These are phyloP conservation scores for Stereocaulon alpinum DNA, from an alignment of 495 filamentous ascomycete genomes.

Conservation along the genomic window DNA sequence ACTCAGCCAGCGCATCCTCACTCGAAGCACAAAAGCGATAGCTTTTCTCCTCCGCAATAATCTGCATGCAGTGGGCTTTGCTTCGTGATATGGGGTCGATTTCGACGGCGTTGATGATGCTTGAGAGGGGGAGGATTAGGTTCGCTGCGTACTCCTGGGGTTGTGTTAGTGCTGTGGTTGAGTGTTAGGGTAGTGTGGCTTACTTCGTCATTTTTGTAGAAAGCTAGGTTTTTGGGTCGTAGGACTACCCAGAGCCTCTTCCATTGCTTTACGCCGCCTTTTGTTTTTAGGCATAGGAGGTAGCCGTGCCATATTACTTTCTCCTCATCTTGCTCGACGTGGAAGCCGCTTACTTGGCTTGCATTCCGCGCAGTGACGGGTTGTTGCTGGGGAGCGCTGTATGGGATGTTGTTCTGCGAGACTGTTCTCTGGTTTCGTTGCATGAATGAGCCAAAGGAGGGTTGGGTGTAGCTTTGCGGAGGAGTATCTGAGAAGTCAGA, in stretches of 20 bases:
- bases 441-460: constrained; percentile 12
- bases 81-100: constrained; percentile 78
- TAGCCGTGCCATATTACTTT: constrained; percentile 87
- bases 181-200: neutral
- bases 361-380: constrained; percentile 37
- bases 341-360: constrained; percentile 46
- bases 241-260: constrained; percentile 89
- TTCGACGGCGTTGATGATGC: constrained; percentile 85
- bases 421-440: constrained; percentile 7
- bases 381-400: constrained; percentile 7
- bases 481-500: constrained; percentile 80
- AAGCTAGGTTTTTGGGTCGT: constrained; percentile 72
- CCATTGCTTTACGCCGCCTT: constrained; percentile 85
- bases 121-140: constrained; percentile 68
- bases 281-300: constrained; percentile 74
- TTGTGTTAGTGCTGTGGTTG: neutral
- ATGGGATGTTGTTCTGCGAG: constrained; percentile 11
- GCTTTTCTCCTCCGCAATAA: constrained; percentile 89
- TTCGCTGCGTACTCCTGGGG: constrained; percentile 71
- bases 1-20: constrained; percentile 75
- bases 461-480: constrained; percentile 13
- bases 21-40: constrained; percentile 75
- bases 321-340: constrained; percentile 49
- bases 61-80: constrained; percentile 78
- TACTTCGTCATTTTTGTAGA: constrained; percentile 84